phyloP scores from a whole-genome alignment of 768 basidiomycete species.

The Suillus occidentalis region DNA sequence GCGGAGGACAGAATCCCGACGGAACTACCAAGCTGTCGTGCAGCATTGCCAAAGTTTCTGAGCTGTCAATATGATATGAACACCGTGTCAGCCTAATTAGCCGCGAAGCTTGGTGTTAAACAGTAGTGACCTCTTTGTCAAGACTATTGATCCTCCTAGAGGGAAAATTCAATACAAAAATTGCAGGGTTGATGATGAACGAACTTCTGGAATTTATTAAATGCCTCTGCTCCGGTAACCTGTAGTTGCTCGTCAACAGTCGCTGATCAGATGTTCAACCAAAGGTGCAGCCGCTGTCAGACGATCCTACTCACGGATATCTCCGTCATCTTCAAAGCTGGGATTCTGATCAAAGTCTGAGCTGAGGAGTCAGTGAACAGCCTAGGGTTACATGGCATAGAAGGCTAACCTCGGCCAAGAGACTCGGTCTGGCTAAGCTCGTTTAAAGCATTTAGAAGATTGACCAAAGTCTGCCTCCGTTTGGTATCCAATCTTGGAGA shows the following conservation, averaged over 20 bases:
- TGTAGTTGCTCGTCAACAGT: conserved; percentile 72
- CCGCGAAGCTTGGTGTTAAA: background rate
- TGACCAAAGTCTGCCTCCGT: conserved; percentile 40
- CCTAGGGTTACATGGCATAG: background rate
- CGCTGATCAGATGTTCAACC: conserved; percentile 35
- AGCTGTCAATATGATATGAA: conserved; percentile 49
- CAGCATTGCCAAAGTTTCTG: conserved; percentile 73
- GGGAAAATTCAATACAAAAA: conserved; percentile 7
- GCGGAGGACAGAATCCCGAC: conserved; percentile 76
- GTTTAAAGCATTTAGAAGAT: conserved; percentile 37
- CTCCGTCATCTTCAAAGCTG: conserved; percentile 62
- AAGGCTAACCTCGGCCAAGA: conserved; percentile 16
- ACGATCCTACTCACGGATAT: conserved; percentile 54
- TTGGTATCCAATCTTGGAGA: conserved; percentile 11
- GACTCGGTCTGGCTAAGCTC: conserved; percentile 40
- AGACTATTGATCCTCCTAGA: conserved; percentile 58
- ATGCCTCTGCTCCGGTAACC: conserved; percentile 61
- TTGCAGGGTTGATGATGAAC: conserved; percentile 14
- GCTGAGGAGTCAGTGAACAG: background rate
- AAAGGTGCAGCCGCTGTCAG: background rate
- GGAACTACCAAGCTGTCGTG: conserved; percentile 74
- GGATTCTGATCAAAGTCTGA: conserved; percentile 42
- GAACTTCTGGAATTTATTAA: conserved; percentile 63
- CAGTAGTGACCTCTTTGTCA: conserved; percentile 54
- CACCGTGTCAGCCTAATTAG: background rate